These are phyloP conservation scores for Cystobasidiaceae sp. DNA, from an alignment of 1,284 basidiomycete genomes.

Conservation along the genomic window DNA sequence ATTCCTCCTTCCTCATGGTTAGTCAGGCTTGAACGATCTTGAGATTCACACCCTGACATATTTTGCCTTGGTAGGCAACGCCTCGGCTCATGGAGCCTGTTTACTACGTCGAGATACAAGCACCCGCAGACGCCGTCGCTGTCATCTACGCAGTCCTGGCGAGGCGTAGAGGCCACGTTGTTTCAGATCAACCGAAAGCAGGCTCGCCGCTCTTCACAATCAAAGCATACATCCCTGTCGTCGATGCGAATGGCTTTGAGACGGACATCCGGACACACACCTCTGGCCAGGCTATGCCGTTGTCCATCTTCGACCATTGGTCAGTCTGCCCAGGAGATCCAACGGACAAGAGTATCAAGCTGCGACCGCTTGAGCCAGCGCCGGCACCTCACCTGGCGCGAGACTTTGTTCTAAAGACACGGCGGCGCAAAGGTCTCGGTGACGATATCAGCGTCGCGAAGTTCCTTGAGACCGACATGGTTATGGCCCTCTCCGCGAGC, in stretches of 20 bases:
- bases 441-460: slow-evolving; percentile 37
- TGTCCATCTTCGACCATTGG: slow-evolving; percentile 98
- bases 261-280: slow-evolving; percentile 95
- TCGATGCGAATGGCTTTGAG: slow-evolving; percentile 98
- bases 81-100: slow-evolving; percentile 74
- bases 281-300: slow-evolving; percentile 93
- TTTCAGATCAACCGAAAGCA: slow-evolving; percentile 93
- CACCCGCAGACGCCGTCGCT: slow-evolving; percentile 96
- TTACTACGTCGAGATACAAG: slow-evolving; percentile 96
- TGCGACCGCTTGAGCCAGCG: slow-evolving; percentile 92
- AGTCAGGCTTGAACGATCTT: slow-evolving; percentile 38
- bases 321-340: slow-evolving; percentile 82
- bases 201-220: slow-evolving; percentile 96
- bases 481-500: slow-evolving; percentile 21
- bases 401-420: slow-evolving; percentile 92
- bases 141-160: slow-evolving; percentile 97
- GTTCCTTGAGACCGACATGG: slow-evolving; percentile 34
- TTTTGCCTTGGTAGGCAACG: slow-evolving; percentile 38
- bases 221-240: slow-evolving; percentile 93
- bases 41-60: neutral
- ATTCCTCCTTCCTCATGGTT: slow-evolving; percentile 97
- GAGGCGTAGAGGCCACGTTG: slow-evolving; percentile 92
- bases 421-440: slow-evolving; percentile 74
- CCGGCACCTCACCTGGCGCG: slow-evolving; percentile 68
- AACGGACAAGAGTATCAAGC: slow-evolving; percentile 88